Evolutionary conservation across 2,329 filamentous ascomycete species (phyloP), one percentile per base, ranked within the genome.

Genomic region (Colletotrichum spinosum): DNA sequence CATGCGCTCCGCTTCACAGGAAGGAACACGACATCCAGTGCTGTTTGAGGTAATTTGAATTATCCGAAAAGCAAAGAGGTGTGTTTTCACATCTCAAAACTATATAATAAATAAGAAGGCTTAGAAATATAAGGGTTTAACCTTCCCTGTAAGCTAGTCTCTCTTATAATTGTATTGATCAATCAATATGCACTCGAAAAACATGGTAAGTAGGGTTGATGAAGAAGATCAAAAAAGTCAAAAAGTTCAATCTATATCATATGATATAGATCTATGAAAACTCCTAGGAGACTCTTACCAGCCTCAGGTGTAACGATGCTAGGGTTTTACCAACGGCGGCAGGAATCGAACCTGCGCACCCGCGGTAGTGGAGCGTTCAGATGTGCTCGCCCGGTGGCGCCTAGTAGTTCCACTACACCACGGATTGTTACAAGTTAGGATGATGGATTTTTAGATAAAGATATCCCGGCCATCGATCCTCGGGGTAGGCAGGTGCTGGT

Each of bases 291-390:
- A 57, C 46, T 57, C 33, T 57, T 57, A 57, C 59, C 59, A 45
- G 54, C 53, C 53, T 51, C 59, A 51, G 59, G 59, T 51, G 45
- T 57, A 55, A 49, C 51, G 51, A 61, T 55, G 58, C 50, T 13
- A 39, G 34, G 42, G n/a, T 42, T 57, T 51, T 51, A 10, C 42
- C 35, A 45, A 41, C 44, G 15, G 53, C 45, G 59, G 45, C n/a
- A 13, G 37, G 46, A 51, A 15, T 52, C 53, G 46, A 51, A 57
- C 45, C 35, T 53, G 45, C 59, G 39, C 53, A 62, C 53, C 59
- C 53, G 53, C 17, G 59, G 5, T 4, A 25, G 25, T 12, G 45
- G 33, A 39, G 57, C 59, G 25, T 49, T 61, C 58, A 55, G 49
- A 45, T n/a, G 45, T 37, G 6, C 11, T 13, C 17, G 33, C 34